Evolutionary conservation across 2,329 filamentous ascomycete species (phyloP).

Genomic region (Trichoderma guizhouense): DNA sequence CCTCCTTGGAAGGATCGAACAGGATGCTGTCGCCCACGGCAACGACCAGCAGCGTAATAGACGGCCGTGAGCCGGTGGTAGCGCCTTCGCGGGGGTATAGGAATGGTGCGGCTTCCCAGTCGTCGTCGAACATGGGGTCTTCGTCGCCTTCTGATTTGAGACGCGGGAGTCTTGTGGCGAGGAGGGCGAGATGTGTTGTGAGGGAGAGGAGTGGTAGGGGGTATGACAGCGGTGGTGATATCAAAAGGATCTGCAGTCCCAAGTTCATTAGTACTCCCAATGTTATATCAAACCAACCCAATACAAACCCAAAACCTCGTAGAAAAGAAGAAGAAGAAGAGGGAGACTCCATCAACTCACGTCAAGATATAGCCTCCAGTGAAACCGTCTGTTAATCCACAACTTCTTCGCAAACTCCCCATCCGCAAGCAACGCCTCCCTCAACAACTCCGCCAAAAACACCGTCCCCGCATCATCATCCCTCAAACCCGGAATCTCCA

Average conservation of each 20-base stretch:
- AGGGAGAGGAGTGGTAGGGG: conserved; percentile 89
- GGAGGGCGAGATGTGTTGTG: conserved; percentile 88
- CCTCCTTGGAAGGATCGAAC: conserved; percentile 88
- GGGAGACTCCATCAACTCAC: conserved; percentile 50
- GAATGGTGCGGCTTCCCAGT: conserved; percentile 81
- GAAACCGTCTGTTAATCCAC: conserved; percentile 86
- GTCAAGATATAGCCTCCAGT: conserved; percentile 95
- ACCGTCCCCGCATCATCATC: conserved; percentile 90
- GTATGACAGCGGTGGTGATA: conserved; percentile 90
- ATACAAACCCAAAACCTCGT: background rate
- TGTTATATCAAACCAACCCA: background rate
- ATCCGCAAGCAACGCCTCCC: conserved; percentile 76
- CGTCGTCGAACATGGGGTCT: conserved; percentile 95
- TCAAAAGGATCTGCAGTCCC: conserved; percentile 73
- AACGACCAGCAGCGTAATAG: conserved; percentile 87
- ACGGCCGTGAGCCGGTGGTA: conserved; percentile 55
- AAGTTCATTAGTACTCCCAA: background rate
- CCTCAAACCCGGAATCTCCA: conserved; percentile 86
- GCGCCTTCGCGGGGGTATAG: conserved; percentile 62
- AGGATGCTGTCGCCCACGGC: conserved; percentile 83
- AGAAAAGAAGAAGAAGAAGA: background rate
- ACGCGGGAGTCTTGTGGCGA: conserved; percentile 78
- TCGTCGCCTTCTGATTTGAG: conserved; percentile 89
- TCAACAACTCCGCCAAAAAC: conserved; percentile 83
- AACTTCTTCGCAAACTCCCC: conserved; percentile 67